phyloP scores from a whole-genome alignment of 2,329 filamentous ascomycete species.

The Colletotrichum zoysiae region DNA sequence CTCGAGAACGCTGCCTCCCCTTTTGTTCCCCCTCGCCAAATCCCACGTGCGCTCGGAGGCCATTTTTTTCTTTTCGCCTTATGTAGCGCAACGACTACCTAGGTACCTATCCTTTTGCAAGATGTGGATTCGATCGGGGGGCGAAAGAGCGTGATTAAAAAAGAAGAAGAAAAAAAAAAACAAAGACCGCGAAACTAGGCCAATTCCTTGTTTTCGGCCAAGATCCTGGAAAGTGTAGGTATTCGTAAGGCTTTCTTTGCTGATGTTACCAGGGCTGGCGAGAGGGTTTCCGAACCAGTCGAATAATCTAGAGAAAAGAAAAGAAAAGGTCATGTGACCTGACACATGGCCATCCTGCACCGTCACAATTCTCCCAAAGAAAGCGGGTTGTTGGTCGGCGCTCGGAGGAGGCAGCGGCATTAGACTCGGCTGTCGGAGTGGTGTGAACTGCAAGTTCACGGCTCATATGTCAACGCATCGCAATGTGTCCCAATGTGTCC shows the following conservation, averaged over 20 bases:
- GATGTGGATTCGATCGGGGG: no score
- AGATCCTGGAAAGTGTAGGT: neutral
- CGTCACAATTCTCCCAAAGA: neutral
- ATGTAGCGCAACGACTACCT: no score
- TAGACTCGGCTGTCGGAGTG: neutral
- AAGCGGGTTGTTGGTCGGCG: neutral
- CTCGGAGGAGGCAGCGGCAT: slow-evolving; percentile 2
- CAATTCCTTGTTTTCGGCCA: neutral
- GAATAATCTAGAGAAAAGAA: neutral
- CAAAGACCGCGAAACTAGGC: neutral
- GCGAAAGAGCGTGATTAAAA: no score
- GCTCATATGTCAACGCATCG: neutral
- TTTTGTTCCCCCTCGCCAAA: neutral
- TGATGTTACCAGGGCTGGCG: neutral
- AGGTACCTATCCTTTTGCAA: no score
- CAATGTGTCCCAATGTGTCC: no score
- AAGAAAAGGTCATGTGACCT: slow-evolving; percentile 24
- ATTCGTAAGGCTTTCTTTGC: neutral
- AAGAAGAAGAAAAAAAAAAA: neutral
- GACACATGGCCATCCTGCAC: neutral
- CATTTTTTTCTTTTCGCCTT: neutral
- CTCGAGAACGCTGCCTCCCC: neutral
- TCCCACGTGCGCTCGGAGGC: slow-evolving; percentile 27
- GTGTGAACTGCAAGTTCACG: slow-evolving; percentile 4
- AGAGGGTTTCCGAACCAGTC: neutral